These are phyloP conservation scores for Paulownia fortunei DNA, from an alignment of 257 asterid species.

Conservation along the genomic window DNA sequence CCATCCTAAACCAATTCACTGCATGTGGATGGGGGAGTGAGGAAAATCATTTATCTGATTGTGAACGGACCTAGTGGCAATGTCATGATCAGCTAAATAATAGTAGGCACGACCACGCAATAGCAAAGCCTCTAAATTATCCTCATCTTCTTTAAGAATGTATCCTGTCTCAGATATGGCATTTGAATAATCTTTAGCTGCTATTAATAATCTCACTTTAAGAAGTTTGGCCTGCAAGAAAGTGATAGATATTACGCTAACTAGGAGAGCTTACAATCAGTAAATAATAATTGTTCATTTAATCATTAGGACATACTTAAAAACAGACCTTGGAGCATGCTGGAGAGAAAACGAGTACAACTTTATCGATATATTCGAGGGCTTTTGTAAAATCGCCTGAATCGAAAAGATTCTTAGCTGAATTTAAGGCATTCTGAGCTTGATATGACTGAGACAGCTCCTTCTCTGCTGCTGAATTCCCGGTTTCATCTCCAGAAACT, in stretches of 20 bases:
- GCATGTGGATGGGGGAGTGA: neutral
- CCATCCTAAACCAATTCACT: slow-evolving; percentile 16
- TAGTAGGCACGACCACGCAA: slow-evolving; percentile 91
- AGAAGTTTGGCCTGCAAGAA: slow-evolving; percentile 80
- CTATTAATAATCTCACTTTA: slow-evolving; percentile 69
- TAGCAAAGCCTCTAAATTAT: slow-evolving; percentile 81
- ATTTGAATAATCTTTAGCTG: slow-evolving; percentile 73
- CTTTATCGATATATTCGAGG: too few species aligned
- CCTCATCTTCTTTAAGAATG: slow-evolving; percentile 88
- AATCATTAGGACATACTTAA: slow-evolving; percentile 3
- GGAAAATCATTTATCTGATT: slow-evolving; percentile 7
- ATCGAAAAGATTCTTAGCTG: too few species aligned
- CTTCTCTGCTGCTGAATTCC: slow-evolving; percentile 76
- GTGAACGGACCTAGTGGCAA: slow-evolving; percentile 67
- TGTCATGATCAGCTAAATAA: slow-evolving; percentile 98
- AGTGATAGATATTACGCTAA: neutral
- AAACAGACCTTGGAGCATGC: slow-evolving; percentile 67
- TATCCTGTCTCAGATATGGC: slow-evolving; percentile 85
- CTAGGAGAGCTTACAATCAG: neutral
- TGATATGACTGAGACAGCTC: slow-evolving; percentile 88
- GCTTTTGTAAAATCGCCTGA: too few species aligned
- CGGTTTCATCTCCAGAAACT: slow-evolving; percentile 80
- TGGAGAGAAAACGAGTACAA: too few species aligned
- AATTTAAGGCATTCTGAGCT: too few species aligned
- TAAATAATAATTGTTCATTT: neutral